Conservation (phyloP, 805 yeast species). For the Candida xyloterini region DNA sequence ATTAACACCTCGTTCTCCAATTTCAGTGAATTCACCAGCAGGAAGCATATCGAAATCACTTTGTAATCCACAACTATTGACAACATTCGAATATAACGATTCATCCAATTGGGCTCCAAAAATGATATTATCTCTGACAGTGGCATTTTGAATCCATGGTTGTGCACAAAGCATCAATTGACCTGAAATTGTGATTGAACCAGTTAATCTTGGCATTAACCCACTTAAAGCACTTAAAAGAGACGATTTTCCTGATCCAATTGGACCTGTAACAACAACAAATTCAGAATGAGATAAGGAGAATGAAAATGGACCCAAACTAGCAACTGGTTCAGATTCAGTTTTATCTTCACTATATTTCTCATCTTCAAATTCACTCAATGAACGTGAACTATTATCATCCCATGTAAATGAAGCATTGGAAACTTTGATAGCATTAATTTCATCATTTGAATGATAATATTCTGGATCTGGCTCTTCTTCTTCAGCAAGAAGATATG, state of each 20-base stretch:
- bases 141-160: slow-evolving; percentile 87
- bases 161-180: slow-evolving; percentile 40
- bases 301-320: slow-evolving; percentile 5
- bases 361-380: neutral
- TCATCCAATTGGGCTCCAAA: slow-evolving; percentile 56
- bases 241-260: slow-evolving; percentile 68
- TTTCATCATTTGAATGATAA: slow-evolving; percentile 17
- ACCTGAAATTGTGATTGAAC: slow-evolving; percentile 54
- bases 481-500: slow-evolving; percentile 42
- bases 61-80: slow-evolving; percentile 63
- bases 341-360: neutral
- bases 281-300: slow-evolving; percentile 42
- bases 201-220: slow-evolving; percentile 53
- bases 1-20: slow-evolving; percentile 84
- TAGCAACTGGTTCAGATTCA: neutral
- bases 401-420: slow-evolving; percentile 71
- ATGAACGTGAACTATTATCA: neutral
- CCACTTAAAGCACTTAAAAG: slow-evolving; percentile 69
- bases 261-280: slow-evolving; percentile 71
- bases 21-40: slow-evolving; percentile 74
- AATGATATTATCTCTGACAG: slow-evolving; percentile 68
- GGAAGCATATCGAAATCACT: slow-evolving; percentile 66
- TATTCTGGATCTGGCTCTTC: slow-evolving; percentile 32
- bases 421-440: slow-evolving; percentile 45
- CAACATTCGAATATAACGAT: slow-evolving; percentile 47